Conservation (phyloP, 441 rosid species). For the Euphorbia celastroides region DNA sequence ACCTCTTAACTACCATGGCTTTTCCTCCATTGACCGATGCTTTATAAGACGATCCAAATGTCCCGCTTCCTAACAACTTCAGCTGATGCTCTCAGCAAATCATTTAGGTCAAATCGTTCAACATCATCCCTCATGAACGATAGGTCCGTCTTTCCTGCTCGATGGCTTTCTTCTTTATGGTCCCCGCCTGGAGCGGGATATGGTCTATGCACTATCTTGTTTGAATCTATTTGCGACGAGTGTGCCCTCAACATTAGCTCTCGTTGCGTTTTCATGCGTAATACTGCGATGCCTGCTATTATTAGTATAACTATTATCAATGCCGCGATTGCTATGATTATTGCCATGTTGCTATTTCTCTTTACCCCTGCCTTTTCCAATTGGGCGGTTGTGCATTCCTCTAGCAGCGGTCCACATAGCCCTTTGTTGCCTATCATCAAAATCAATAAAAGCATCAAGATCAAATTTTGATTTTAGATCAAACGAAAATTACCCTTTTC, state of each 20-base stretch:
- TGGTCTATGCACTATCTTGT: background rate
- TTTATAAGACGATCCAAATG: conserved; percentile 84
- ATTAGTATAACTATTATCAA: conserved; percentile 19
- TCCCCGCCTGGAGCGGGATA: background rate
- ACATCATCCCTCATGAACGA: conserved; percentile 54
- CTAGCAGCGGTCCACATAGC: conserved; percentile 61
- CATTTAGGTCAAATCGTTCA: conserved; percentile 62
- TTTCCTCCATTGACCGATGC: conserved; percentile 38
- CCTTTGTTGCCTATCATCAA: conserved; percentile 51
- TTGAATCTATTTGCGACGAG: conserved; percentile 15
- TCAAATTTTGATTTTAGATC: no score
- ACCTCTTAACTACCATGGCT: conserved; percentile 88
- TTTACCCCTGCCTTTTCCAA: conserved; percentile 5
- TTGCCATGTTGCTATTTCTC: conserved; percentile 10
- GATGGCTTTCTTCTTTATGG: background rate
- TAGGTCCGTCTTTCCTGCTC: conserved; percentile 27
- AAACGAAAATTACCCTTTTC: no score
- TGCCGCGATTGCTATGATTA: conserved; percentile 23
- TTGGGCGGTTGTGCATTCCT: conserved; percentile 21
- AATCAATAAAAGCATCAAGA: no score
- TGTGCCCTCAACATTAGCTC: background rate
- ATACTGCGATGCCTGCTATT: conserved; percentile 15
- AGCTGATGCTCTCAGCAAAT: conserved; percentile 79
- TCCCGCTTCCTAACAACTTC: conserved; percentile 89
- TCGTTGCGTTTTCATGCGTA: conserved; percentile 16